Evolutionary conservation across 2,329 filamentous ascomycete genomes (phyloP), one percentile per base, ranked within the genome.

Genomic region (Magnaporthiopsis rhizophila): DNA sequence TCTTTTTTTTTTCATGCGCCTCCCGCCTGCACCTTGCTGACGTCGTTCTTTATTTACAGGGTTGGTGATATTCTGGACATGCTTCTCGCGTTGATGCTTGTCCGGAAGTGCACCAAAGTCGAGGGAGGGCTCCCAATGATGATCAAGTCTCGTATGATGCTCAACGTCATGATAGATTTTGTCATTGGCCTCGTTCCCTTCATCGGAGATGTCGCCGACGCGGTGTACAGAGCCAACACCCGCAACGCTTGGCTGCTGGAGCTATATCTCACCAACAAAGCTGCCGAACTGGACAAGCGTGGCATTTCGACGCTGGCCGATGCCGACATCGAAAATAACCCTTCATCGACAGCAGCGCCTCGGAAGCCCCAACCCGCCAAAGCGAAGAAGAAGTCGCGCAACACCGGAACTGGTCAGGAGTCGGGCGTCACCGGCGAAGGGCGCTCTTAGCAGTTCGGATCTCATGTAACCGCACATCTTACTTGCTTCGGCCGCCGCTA

Each of bases 151-250:
- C 83, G 83, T 71, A 98, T 99, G 95, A 75, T 92, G 68, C 76
- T 92, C 72, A 96, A 97, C 76, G 85, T 97, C 64, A 71, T 83
- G 3, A 66, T 93, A 57, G 91, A 96, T 72, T 91, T 95, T 69
- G 73, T 83, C 53, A 79, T 93, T 45, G 91, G 91, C 7, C 77
- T 95, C 3, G 79, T 94, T 0, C 91, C 91, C 0, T 85, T 94
- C 67, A 67, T 92, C 0, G 91, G 91, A n/a, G 91, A 94, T 70
- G 66, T 94, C 2, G 83, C 82, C 56, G 91, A 95, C 71, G 89
- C 89, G 7, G 74, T 86, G 3, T 89, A 89, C 77, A 87, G 89
- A 66, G 88, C 87, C 72, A 95, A 94, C 71, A 91, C 88, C 26
- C 86, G 86, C 70, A 95, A 94, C 69, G 86, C 89, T 6, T 82